Conservation (phyloP, 352 stramenopile genomes). For the Globisporangium irregulare region DNA sequence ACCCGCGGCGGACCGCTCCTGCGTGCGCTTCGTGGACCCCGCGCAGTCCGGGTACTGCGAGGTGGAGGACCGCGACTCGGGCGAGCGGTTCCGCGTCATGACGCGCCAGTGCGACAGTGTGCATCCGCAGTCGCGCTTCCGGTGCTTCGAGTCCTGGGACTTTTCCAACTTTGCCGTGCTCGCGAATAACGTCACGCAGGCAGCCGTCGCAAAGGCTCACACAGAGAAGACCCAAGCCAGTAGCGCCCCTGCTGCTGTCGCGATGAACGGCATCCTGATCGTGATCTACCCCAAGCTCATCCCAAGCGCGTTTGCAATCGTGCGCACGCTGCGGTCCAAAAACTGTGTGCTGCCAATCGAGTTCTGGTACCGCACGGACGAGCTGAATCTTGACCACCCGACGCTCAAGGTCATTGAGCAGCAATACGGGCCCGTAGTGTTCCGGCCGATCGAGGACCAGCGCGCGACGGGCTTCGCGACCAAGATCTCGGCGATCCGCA, state of each 20-base stretch:
- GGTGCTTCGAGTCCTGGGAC: constrained; percentile 23
- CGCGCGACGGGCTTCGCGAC: constrained; percentile 42
- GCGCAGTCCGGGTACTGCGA: constrained; percentile 30
- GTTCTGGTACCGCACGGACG: constrained; percentile 43
- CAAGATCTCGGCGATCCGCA: constrained; percentile 61
- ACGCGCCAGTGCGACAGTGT: constrained; percentile 19
- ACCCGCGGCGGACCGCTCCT: constrained; percentile 17
- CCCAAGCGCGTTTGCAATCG: constrained; percentile 55
- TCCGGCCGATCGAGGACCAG: constrained; percentile 47
- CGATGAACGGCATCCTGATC: constrained; percentile 54
- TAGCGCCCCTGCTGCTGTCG: neutral
- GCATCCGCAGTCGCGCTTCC: constrained; percentile 14
- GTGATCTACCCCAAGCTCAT: constrained; percentile 69
- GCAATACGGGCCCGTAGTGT: constrained; percentile 35
- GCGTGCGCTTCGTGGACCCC: constrained; percentile 17
- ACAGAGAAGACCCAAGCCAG: neutral
- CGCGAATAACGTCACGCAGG: constrained; percentile 15
- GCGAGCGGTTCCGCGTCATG: constrained; percentile 24
- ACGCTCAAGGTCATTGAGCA: constrained; percentile 31
- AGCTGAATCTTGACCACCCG: constrained; percentile 13
- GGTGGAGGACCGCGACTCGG: constrained; percentile 20
- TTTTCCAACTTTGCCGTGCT: constrained; percentile 24
- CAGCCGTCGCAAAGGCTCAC: neutral
- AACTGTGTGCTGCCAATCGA: constrained; percentile 63
- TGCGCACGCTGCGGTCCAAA: constrained; percentile 40